Base-by-base conservation (phyloP, 208 protist species). In the Leishmania arabica region DNA sequence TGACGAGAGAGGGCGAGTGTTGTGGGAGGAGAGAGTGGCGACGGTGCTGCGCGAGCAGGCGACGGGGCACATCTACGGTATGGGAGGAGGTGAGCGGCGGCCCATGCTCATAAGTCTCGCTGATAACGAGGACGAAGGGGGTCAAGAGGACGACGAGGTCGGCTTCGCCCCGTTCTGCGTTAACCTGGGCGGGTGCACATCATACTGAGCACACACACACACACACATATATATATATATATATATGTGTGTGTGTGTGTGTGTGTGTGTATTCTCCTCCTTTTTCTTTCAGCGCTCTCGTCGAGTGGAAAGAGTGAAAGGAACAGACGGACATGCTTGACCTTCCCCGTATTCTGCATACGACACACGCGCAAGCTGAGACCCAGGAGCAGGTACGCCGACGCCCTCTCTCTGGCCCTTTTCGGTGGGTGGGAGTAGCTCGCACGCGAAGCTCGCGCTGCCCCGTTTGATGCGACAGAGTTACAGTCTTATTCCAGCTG, bases 21-120 rank as follows among this genome's bases (percentile, higher is more conserved):
- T 92, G 77, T 96, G 91, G 91, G 6, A 69, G 45, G 81, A 89
- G 78, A 93, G 91, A 60, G 87, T 94, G n/a, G 45, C 65, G 78
- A 21, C 24, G 40, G 78, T 83, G 37, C 31, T 89, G 40, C 69
- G 69, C 34, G 69, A 73, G 69, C 69, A 73, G 69, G 27, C 40
- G 69, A 45, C 37, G 69, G 69, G 69, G 21, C 24, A 11, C 47
- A 73, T 31, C 49, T 15, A 54, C 27, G 69, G 42, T 54, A 53
- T 73, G 69, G 69, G 42, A 24, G 19, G 31, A 54, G 75, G 62
- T 68, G 9, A 49, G 71, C 13, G 17, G 5, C 24, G 47, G 49
- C 76, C 80, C 47, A 64, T 92, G 60, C 66, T 81, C 60, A 83
- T 91, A 75, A 54, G 82, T 17, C 78, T 91, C 68, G 70, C 53